These are phyloP conservation scores for Boehmeria nivea DNA, from an alignment of 306 rosid species.

Conservation along the genomic window DNA sequence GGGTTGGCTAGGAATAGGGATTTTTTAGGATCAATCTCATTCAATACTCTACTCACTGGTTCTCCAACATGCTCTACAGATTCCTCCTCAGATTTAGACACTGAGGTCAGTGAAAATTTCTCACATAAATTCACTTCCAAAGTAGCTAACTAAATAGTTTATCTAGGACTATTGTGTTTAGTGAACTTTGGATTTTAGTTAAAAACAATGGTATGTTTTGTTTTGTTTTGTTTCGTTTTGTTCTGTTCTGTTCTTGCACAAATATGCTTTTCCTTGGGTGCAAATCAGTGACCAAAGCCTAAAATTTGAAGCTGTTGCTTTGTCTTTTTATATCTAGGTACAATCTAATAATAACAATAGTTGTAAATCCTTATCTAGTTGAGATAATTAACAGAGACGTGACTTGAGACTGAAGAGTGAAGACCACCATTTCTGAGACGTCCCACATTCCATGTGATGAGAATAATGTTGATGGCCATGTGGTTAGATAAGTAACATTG, in stretches of 20 bases:
- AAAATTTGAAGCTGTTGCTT: too few relatives aligned
- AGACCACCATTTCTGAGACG: slow-evolving; percentile 3
- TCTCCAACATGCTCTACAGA: slow-evolving; percentile 53
- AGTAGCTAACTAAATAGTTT: not conserved
- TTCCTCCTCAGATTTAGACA: slow-evolving; percentile 56
- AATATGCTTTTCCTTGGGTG: slow-evolving; percentile 13
- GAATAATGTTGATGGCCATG: not conserved
- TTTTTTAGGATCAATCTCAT: slow-evolving; percentile 41
- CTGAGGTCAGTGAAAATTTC: slow-evolving; percentile 40
- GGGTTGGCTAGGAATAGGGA: slow-evolving; percentile 40
- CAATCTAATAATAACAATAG: too few relatives aligned
- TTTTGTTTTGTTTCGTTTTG: slow-evolving; percentile 27
- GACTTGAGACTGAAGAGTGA: not conserved
- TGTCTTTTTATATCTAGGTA: too few relatives aligned
- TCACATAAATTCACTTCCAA: too few relatives aligned
- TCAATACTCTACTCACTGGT: slow-evolving; percentile 43
- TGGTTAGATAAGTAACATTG: not conserved
- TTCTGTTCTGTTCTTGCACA: slow-evolving; percentile 8
- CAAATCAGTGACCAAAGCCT: not conserved
- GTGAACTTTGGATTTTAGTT: slow-evolving; percentile 8
- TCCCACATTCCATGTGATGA: slow-evolving; percentile 12
- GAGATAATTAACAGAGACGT: not conserved
- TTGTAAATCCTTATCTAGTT: too few relatives aligned
- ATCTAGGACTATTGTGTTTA: slow-evolving; percentile 1
- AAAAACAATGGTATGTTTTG: slow-evolving; percentile 13